Conservation (phyloP, 169 alveolate species). For the Plasmodium billcollinsi region DNA sequence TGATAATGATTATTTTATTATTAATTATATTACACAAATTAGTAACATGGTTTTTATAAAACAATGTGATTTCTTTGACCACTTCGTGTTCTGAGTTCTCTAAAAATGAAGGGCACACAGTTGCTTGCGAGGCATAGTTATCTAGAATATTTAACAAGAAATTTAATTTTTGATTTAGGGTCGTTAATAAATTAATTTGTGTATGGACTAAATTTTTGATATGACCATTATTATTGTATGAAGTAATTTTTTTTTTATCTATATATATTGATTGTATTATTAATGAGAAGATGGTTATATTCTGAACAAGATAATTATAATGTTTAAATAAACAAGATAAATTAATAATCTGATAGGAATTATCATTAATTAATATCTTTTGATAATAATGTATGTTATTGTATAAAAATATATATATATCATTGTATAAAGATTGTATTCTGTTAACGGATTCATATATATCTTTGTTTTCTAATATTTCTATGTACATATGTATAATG, state of each 20-base stretch:
- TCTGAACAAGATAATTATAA: conserved; percentile 59
- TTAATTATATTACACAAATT: conserved; percentile 37
- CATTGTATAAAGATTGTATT: conserved; percentile 30
- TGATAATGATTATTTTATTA: conserved; percentile 34
- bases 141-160: conserved; percentile 30
- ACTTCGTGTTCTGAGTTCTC: conserved; percentile 26
- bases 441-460: conserved; percentile 25
- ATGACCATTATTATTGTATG: conserved; percentile 14
- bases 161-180: conserved; percentile 32
- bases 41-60: conserved; percentile 33
- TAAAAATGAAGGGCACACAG: background rate
- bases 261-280: conserved; percentile 59
- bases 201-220: conserved; percentile 23
- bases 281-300: conserved; percentile 46
- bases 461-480: conserved; percentile 16
- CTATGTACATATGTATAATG: conserved; percentile 55
- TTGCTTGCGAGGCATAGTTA: conserved; percentile 11
- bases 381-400: conserved; percentile 41
- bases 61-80: conserved; percentile 19
- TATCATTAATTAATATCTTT: conserved; percentile 32
- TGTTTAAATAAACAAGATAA: conserved; percentile 60
- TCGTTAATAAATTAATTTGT: conserved; percentile 15
- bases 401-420: conserved; percentile 7
- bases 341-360: conserved; percentile 55
- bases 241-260: conserved; percentile 16